Base-by-base conservation (phyloP, 805 yeast genomes). In the Yarrowia osloensis region DNA sequence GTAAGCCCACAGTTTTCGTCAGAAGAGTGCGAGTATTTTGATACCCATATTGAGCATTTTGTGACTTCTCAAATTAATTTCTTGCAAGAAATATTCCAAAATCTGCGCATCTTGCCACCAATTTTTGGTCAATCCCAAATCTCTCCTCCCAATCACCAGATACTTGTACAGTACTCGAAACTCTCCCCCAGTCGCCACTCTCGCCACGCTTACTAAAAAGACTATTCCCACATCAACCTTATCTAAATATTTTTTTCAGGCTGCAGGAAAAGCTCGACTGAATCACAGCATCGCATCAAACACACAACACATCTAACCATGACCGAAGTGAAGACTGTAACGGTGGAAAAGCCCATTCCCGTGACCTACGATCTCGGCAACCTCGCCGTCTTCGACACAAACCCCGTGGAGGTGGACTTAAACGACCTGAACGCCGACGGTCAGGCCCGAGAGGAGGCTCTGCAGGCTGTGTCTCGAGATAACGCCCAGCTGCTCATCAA, bases 401-500 rank as follows among this genome's bases (percentile, higher is more conserved):
- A 91, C 77, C 97, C 97, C 22, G 78, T 94, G 70, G 96, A 90
- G 71, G 81, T 82, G 46, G 80, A 80, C 17, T 81, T 85, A 70
- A 35, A 29, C 24, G 52, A 44, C 21, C 78, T 91, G 37, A 72
- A 76, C 13, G 79, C 82, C 4, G 84, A 88, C 72, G 81, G 83
- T 21, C 74, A 74, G 44, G 80, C 82, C 50, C 86, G 85, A 73
- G 96, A 92, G 76, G 83, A 80, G 57, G 84, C 88, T 69, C 79
- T 95, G 69, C 81, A 82, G 65, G 79, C 84, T 6, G 80, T 86
- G 21, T 86, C 97, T 40, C 87, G 99, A 80, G 99, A 94, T 74
- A 93, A 95, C 77, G 91, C 90, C 31, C 99, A 95, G 79, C 82
- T 94, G 68, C 81, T 95, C 73, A 86, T 95, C 73, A 93, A 93